Evolutionary conservation across 768 basidiomycete species (phyloP), one percentile per base, ranked within the genome.

Genomic region (Lactarius evosmus): DNA sequence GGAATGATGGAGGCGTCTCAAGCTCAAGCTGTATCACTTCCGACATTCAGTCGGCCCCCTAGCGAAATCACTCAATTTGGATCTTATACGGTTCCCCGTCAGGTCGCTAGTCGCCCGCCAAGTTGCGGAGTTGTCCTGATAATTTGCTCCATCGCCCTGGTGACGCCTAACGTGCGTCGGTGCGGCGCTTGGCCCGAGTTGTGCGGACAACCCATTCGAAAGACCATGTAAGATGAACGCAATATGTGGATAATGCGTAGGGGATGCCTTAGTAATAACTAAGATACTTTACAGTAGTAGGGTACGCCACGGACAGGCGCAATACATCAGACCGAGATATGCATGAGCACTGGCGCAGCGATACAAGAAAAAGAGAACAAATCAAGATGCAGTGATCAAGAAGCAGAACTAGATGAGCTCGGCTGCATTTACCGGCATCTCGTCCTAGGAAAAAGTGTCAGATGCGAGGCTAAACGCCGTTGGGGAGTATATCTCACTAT

Each of bases 341-440:
- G 29, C 34, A 19, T 64, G 44, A 55, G 50, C 52, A 64, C 63
- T 55, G 58, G 33, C 52, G 52, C 34, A 50, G 53, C 46, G 54
- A 55, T 60, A 63, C 56, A 63, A 55, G 40, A 58, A 49, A 55
- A 38, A 34, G 3, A 49, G 27, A 40, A 36, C n/a, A 6, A 2
- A 22, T 30, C 33, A 16, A 56, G 29, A 19, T 29, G 22, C 29
- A 7, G 19, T 27, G 50, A 51, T 49, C 25, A 33, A 53, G n/a
- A 19, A 14, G 16, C 14, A 2, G 17, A 22, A 38, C 82, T 83
- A 97, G 72, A 98, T 96, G 65, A 97, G 86, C 75, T 98, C 95
- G 52, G 95, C 95, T 63, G 96, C 95, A 75, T 98, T 97, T 65
- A 97, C 91, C 7, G 93, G 95, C 95, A 98, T 98, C 82, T 98